Conservation (phyloP, 495 filamentous ascomycete genomes). For the Penicillium angulare region DNA sequence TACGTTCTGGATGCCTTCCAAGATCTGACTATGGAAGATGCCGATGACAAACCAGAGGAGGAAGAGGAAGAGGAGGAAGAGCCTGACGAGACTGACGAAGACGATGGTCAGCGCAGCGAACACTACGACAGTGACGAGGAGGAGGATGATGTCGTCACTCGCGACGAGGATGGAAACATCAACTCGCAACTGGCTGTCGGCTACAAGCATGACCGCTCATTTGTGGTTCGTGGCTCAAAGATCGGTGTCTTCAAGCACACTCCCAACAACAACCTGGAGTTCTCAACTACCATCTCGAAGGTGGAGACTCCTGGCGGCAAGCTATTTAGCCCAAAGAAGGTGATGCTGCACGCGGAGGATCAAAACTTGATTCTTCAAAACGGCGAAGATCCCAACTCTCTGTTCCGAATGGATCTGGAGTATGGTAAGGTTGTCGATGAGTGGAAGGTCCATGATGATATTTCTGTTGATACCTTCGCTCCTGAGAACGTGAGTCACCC, state of each 20-base stretch:
- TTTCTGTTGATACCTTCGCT: slow-evolving; percentile 83
- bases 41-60: slow-evolving; percentile 55
- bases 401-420: slow-evolving; percentile 98
- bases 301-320: slow-evolving; percentile 86
- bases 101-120: slow-evolving; percentile 67
- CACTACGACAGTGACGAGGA: slow-evolving; percentile 93
- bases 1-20: slow-evolving; percentile 96
- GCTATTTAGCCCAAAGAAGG: slow-evolving; percentile 91
- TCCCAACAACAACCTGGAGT: slow-evolving; percentile 85
- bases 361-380: slow-evolving; percentile 91
- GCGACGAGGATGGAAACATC: slow-evolving; percentile 74
- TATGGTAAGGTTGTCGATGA: slow-evolving; percentile 99
- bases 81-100: slow-evolving; percentile 56
- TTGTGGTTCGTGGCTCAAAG: slow-evolving; percentile 93
- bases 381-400: slow-evolving; percentile 75
- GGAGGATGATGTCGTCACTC: slow-evolving; percentile 74
- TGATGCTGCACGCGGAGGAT: slow-evolving; percentile 96
- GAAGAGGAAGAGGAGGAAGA: slow-evolving; percentile 70
- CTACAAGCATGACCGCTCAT: slow-evolving; percentile 95
- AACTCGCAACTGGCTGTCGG: slow-evolving; percentile 98
- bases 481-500: slow-evolving; percentile 74
- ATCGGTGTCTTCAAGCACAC: slow-evolving; percentile 99
- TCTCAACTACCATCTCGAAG: slow-evolving; percentile 96
- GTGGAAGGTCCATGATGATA: slow-evolving; percentile 99
- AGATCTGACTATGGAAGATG: slow-evolving; percentile 89